Evolutionary conservation across 2,329 filamentous ascomycete species (phyloP).

Genomic region (Seiridium unicorne): DNA sequence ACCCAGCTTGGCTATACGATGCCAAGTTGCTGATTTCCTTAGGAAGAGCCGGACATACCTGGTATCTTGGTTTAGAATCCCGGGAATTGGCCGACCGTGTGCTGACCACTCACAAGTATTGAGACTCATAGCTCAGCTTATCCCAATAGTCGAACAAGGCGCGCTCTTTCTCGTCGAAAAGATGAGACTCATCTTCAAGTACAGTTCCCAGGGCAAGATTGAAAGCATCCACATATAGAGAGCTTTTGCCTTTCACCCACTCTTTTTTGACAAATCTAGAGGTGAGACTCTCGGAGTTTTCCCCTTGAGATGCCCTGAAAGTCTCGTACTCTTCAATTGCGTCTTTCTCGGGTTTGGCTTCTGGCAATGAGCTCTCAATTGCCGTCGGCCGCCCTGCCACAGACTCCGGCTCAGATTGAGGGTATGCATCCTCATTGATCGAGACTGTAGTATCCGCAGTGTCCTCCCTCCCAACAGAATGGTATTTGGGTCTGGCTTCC

Average conservation of each 20-base stretch:
- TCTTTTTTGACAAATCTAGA: constrained; percentile 47
- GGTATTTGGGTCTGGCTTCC: background rate
- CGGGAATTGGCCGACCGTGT: constrained; percentile 3
- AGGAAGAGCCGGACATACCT: constrained; percentile 92
- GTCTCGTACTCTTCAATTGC: constrained; percentile 80
- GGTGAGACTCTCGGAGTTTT: constrained; percentile 43
- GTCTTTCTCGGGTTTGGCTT: constrained; percentile 63
- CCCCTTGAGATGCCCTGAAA: constrained; percentile 57
- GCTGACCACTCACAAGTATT: constrained; percentile 70
- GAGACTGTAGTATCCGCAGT: constrained; percentile 22
- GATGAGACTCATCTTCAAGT: constrained; percentile 79
- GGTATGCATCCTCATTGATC: constrained; percentile 30
- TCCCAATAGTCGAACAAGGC: constrained; percentile 77
- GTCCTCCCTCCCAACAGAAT: constrained; percentile 9
- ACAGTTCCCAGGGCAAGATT: constrained; percentile 90
- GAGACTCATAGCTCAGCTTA: constrained; percentile 73
- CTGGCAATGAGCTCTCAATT: constrained; percentile 69
- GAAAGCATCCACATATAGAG: constrained; percentile 96
- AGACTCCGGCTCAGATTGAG: constrained; percentile 25
- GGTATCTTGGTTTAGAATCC: background rate
- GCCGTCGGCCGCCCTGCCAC: constrained; percentile 50
- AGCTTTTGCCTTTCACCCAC: constrained; percentile 78
- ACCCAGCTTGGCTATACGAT: constrained; percentile 72
- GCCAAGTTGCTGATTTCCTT: constrained; percentile 88
- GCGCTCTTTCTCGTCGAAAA: constrained; percentile 80